A percentile compares a stretch with the other conserved stretches of the same genome.
These are phyloP conservation scores for Alternaria metachromatica DNA, from an alignment of 2,329 filamentous ascomycete species.

Conservation along the genomic window DNA sequence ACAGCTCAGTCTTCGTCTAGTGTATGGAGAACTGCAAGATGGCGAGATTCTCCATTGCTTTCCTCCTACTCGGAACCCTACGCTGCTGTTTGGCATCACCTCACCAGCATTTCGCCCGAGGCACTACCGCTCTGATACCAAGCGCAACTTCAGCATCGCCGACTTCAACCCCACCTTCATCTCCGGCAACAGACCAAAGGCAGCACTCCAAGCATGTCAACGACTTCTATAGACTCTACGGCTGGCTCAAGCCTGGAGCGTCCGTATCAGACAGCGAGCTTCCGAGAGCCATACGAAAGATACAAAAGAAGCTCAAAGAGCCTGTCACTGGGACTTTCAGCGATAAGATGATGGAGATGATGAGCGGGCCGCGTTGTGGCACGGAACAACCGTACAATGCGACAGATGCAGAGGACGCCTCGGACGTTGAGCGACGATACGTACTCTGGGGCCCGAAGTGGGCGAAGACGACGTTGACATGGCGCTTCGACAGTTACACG, in stretches of 20 bases:
- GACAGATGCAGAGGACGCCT: constrained; percentile 20
- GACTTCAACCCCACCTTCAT: constrained; percentile 2
- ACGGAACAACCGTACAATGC: constrained; percentile 32
- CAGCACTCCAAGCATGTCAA: constrained; percentile 35
- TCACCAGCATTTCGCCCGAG: constrained; percentile 6
- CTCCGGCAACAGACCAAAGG: constrained; percentile 16
- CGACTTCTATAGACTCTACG: constrained; percentile 39
- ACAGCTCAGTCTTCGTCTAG: not conserved
- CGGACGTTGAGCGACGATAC: constrained; percentile 25
- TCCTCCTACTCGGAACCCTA: constrained; percentile 11
- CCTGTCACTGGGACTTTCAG: constrained; percentile 36
- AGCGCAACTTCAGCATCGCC: constrained; percentile 19
- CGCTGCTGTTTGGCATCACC: constrained; percentile 6
- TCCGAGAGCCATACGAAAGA: constrained; percentile 35
- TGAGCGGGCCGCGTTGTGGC: constrained; percentile 35
- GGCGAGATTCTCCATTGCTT: constrained; percentile 6
- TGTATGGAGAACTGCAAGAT: constrained; percentile 14
- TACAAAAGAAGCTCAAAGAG: constrained; percentile 33
- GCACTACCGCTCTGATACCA: constrained; percentile 28
- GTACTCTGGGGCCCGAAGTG: constrained; percentile 40
- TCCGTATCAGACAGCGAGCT: constrained; percentile 32
- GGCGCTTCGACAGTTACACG: constrained; percentile 36
- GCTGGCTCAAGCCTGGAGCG: constrained; percentile 31
- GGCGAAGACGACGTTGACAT: constrained; percentile 34
- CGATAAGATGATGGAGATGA: constrained; percentile 31